phyloP scores from a whole-genome alignment of 306 rosid species.

The Nissolia schottii region DNA sequence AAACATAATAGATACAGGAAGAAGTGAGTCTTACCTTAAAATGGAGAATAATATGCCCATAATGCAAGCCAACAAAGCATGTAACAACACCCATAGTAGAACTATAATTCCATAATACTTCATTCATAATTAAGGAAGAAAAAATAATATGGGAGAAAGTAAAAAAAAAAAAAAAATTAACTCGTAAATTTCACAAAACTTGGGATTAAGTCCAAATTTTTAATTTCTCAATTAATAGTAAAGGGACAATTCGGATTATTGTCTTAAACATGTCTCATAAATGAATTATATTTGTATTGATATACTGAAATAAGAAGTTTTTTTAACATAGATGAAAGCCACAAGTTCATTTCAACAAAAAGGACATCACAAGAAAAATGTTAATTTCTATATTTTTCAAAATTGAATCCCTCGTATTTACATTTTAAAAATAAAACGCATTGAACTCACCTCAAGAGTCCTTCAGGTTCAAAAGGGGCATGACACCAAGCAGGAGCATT shows the following conservation, averaged over 20 bases:
- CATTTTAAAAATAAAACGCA: background rate
- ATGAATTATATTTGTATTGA: background rate
- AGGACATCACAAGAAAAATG: no score
- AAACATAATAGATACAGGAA: background rate
- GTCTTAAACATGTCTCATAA: background rate
- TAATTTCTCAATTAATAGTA: no score
- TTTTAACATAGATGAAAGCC: no score
- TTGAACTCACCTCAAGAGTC: constrained; percentile 61
- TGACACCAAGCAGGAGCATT: constrained; percentile 98
- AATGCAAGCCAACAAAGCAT: constrained; percentile 91
- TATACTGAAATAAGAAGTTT: no score
- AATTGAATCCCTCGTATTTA: no score
- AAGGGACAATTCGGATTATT: no score
- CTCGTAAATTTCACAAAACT: background rate
- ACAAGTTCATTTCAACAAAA: no score
- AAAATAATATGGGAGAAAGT: background rate
- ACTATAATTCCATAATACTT: constrained; percentile 34
- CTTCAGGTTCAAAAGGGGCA: constrained; percentile 99
- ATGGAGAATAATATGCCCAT: constrained; percentile 86
- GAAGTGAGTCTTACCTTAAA: constrained; percentile 47
- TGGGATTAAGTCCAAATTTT: no score
- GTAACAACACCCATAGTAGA: constrained; percentile 90
- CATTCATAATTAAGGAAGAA: background rate
- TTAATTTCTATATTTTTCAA: no score
- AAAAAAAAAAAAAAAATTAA: background rate